phyloP scores from a whole-genome alignment of 1,284 basidiomycete species.

The Irpex lacteus region DNA sequence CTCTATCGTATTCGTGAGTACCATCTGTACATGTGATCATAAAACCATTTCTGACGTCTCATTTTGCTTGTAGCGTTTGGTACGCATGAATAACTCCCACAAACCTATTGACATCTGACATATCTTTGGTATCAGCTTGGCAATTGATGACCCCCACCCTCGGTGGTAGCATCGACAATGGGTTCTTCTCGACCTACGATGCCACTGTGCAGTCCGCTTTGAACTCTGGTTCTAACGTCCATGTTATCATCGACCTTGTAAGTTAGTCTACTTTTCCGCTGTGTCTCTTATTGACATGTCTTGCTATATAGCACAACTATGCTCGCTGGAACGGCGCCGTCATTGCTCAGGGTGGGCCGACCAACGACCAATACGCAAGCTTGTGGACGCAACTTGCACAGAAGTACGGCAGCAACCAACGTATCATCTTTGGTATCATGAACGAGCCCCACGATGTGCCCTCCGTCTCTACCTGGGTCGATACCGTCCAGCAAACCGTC shows the following conservation, averaged over 20 bases:
- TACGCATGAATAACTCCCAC: conserved; percentile 15
- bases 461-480: conserved; percentile 40
- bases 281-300: no score
- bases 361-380: conserved; percentile 46
- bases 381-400: conserved; percentile 53
- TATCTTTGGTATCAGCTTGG: conserved; percentile 36
- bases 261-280: conserved; percentile 3
- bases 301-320: conserved; percentile 41
- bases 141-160: conserved; percentile 50
- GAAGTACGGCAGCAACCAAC: conserved; percentile 45
- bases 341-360: conserved; percentile 53
- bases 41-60: background rate
- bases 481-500: conserved; percentile 44
- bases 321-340: conserved; percentile 49
- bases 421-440: conserved; percentile 51
- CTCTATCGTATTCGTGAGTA: conserved; percentile 43
- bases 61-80: conserved; percentile 25
- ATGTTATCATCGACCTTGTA: conserved; percentile 51
- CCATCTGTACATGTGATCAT: background rate
- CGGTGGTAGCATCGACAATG: conserved; percentile 42
- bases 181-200: conserved; percentile 46
- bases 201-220: conserved; percentile 48
- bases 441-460: conserved; percentile 52
- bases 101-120: conserved; percentile 1
- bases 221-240: conserved; percentile 36